Evolutionary conservation across 148 eudicot genomes (phyloP).

Genomic region (Rhododendron kiyosumense): DNA sequence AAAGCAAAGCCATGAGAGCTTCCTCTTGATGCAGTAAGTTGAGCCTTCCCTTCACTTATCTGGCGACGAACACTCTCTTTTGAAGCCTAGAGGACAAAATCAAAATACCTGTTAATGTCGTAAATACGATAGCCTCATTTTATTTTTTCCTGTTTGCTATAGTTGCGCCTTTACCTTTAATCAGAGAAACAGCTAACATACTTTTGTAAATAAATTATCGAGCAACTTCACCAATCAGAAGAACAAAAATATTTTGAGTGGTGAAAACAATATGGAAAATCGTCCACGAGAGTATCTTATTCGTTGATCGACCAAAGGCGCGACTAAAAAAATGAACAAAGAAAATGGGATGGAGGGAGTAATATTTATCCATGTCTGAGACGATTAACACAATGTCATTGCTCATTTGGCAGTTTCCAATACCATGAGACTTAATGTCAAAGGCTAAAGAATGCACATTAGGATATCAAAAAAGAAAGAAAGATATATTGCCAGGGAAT

Average conservation of each 20-base stretch:
- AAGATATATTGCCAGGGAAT: neutral
- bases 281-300: neutral
- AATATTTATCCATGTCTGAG: neutral
- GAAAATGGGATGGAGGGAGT: neutral
- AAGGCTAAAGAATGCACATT: neutral
- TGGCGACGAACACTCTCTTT: slow-evolving; percentile 63
- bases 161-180: neutral
- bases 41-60: slow-evolving; percentile 45
- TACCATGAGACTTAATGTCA: neutral
- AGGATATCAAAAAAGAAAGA: neutral
- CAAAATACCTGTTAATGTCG: neutral
- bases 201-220: neutral
- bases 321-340: neutral
- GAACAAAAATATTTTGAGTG: neutral
- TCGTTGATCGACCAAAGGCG: neutral
- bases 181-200: neutral
- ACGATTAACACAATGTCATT: neutral
- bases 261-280: neutral
- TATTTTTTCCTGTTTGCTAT: neutral
- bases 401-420: neutral
- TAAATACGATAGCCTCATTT: no score
- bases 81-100: slow-evolving; percentile 43
- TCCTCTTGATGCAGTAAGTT: slow-evolving; percentile 34
- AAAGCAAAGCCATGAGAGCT: slow-evolving; percentile 68
- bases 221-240: neutral